phyloP scores from a whole-genome alignment of 306 rosid species.

The Datisca glomerata region DNA sequence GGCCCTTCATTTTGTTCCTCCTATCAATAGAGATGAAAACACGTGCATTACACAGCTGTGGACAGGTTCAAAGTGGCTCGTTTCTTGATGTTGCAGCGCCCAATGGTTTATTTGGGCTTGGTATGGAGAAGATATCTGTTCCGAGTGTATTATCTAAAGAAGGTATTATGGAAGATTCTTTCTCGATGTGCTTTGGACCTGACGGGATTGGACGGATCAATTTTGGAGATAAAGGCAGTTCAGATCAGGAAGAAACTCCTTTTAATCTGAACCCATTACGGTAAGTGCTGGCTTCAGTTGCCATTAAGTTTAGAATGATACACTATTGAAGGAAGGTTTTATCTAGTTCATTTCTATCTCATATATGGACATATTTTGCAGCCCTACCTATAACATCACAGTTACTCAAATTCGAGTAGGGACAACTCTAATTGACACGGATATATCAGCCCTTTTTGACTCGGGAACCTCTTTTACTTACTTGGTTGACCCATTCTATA shows the following conservation, averaged over 20 bases:
- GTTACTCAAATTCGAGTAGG: constrained; percentile 70
- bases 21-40: constrained; percentile 5
- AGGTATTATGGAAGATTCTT: constrained; percentile 74
- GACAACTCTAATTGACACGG: constrained; percentile 46
- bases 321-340: constrained; percentile 7
- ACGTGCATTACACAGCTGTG: constrained; percentile 48
- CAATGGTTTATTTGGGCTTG: constrained; percentile 90
- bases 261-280: constrained; percentile 64
- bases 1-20: background rate
- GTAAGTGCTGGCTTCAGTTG: constrained; percentile 53
- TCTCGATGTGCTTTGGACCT: constrained; percentile 86
- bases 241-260: constrained; percentile 78
- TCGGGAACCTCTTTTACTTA: constrained; percentile 91
- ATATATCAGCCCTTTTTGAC: constrained; percentile 71
- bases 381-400: constrained; percentile 83
- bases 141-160: constrained; percentile 82
- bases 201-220: constrained; percentile 9
- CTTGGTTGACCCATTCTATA: constrained; percentile 65
- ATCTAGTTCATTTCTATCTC: constrained; percentile 5
- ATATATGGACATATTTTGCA: constrained; percentile 33
- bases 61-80: constrained; percentile 88
- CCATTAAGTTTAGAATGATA: constrained; percentile 11
- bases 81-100: constrained; percentile 92
- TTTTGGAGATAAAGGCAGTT: constrained; percentile 23
- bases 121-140: constrained; percentile 95